phyloP scores from a whole-genome alignment of 805 yeast species.

The Yarrowia yakushimensis region DNA sequence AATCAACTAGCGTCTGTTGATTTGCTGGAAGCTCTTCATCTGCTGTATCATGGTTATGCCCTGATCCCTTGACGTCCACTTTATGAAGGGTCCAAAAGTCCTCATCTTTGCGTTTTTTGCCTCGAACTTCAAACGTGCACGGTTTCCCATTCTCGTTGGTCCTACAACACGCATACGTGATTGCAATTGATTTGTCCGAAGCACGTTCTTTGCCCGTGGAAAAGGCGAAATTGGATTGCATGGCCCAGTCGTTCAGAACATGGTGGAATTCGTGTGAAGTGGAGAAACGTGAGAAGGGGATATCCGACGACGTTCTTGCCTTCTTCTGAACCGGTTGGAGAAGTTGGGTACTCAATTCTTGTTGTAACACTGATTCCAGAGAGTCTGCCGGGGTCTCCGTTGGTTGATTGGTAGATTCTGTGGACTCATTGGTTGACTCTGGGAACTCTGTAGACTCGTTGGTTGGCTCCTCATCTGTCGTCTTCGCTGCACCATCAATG shows the following conservation, averaged over 20 bases:
- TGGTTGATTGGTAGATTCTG: no score
- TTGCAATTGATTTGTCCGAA: neutral
- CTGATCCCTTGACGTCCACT: neutral
- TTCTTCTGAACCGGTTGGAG: neutral
- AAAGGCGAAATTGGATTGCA: neutral
- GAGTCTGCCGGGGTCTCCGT: neutral
- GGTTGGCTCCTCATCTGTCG: neutral
- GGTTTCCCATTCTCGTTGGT: neutral
- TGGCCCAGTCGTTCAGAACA: slow-evolving; percentile 11
- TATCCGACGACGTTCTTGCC: neutral
- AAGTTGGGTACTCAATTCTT: neutral
- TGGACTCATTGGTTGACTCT: no score
- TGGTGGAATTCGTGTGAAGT: neutral
- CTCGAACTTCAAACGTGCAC: neutral
- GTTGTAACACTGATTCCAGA: neutral
- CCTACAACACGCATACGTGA: neutral
- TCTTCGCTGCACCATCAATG: no score
- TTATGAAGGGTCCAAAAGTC: slow-evolving; percentile 10
- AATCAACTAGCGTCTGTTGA: neutral
- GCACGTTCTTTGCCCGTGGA: neutral
- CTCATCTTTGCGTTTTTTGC: neutral
- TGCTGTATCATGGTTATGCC: neutral
- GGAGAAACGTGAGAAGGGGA: neutral
- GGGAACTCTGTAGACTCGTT: no score
- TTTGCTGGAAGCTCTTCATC: neutral